phyloP scores from a whole-genome alignment of 2,329 filamentous ascomycete genomes.

The Stagonosporopsis vannaccii region DNA sequence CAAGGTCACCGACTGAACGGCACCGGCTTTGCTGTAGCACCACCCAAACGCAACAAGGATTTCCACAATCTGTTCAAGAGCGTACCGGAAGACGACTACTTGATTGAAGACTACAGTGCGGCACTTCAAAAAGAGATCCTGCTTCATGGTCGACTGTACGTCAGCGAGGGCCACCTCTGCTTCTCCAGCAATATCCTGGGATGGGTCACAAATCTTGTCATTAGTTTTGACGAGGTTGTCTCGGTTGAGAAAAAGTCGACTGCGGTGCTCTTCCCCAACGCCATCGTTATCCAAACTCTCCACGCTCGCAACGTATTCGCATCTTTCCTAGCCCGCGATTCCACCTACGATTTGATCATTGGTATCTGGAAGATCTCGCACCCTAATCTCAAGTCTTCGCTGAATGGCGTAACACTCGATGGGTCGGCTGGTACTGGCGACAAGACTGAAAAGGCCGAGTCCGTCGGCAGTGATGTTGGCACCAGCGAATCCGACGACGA shows the following conservation, averaged over 20 bases:
- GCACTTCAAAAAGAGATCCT: conserved; percentile 95
- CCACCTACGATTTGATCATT: conserved; percentile 95
- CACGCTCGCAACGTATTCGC: conserved; percentile 97
- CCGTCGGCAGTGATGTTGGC: conserved; percentile 56
- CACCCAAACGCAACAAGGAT: conserved; percentile 93
- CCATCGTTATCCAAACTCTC: conserved; percentile 93
- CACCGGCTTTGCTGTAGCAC: conserved; percentile 94
- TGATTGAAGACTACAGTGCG: conserved; percentile 98
- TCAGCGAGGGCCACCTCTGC: conserved; percentile 96
- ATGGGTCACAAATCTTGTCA: conserved; percentile 96
- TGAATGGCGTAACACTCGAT: conserved; percentile 86
- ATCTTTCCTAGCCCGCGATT: conserved; percentile 91
- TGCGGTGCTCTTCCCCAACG: conserved; percentile 94
- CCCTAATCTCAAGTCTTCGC: conserved; percentile 85
- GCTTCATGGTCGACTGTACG: conserved; percentile 89
- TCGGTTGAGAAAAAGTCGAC: conserved; percentile 97
- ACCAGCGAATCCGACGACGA: conserved; percentile 75
- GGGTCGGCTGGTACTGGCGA: conserved; percentile 74
- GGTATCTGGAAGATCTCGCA: conserved; percentile 99
- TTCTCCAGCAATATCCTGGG: conserved; percentile 99
- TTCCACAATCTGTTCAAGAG: conserved; percentile 95
- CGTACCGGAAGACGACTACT: conserved; percentile 95
- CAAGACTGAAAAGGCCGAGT: conserved; percentile 86
- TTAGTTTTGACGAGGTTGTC: conserved; percentile 97
- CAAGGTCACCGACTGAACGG: conserved; percentile 83